Evolutionary conservation across 805 yeast genomes (phyloP).

Genomic region (Metschnikowia continentalis): DNA sequence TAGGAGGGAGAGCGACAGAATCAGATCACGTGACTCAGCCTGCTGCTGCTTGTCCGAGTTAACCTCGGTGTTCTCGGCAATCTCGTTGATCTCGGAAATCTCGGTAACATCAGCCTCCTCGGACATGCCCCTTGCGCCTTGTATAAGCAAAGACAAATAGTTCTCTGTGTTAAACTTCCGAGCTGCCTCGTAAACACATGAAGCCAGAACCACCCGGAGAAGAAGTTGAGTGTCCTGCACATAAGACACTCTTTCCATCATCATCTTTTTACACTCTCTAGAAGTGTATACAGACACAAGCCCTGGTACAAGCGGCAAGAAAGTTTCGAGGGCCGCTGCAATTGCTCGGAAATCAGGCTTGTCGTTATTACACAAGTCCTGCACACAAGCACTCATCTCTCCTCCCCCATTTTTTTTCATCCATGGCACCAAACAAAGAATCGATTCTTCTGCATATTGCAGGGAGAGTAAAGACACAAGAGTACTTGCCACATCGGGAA

Average conservation of each 20-base stretch:
- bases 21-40: background rate
- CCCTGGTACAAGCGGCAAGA: slow-evolving; percentile 13
- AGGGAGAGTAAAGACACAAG: slow-evolving; percentile 3
- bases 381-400: background rate
- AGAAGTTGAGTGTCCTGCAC: slow-evolving; percentile 8
- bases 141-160: slow-evolving; percentile 12
- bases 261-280: slow-evolving; percentile 8
- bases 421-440: background rate
- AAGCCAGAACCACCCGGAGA: slow-evolving; percentile 12
- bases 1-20: slow-evolving; percentile 12
- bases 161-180: slow-evolving; percentile 15
- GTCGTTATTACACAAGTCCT: background rate
- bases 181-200: slow-evolving; percentile 15
- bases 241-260: slow-evolving; percentile 8
- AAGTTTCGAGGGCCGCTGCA: slow-evolving; percentile 10
- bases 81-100: too few species aligned
- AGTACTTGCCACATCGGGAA: slow-evolving; percentile 1
- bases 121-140: slow-evolving; percentile 4
- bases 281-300: slow-evolving; percentile 13
- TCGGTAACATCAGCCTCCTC: too few species aligned
- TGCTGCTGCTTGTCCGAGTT: background rate
- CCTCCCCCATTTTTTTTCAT: background rate
- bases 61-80: too few species aligned
- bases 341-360: background rate
- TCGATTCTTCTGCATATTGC: background rate